Conservation (phyloP, 2,329 filamentous ascomycete genomes). For the Alternaria infectoria region DNA sequence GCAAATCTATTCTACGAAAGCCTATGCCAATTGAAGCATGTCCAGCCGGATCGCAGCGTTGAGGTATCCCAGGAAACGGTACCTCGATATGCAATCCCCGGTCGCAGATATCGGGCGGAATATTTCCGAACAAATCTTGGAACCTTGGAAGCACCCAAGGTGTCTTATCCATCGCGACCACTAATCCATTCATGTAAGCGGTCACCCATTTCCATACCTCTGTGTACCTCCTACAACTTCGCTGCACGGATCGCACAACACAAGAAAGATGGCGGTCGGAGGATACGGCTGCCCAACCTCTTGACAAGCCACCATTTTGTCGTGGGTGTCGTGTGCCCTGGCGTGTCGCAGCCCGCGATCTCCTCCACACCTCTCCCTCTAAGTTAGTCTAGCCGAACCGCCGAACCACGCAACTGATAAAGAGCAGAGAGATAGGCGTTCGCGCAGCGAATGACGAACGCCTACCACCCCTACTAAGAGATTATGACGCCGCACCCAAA, state of each 20-base stretch:
- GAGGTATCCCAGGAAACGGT: neutral
- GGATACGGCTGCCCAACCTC: neutral
- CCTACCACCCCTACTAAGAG: slow-evolving; percentile 12
- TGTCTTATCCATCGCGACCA: neutral
- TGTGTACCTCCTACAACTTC: neutral
- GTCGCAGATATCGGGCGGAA: slow-evolving; percentile 12
- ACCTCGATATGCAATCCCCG: neutral
- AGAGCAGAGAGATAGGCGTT: slow-evolving; percentile 17
- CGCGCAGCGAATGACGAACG: neutral
- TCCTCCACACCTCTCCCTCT: slow-evolving; percentile 8
- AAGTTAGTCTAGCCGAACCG: slow-evolving; percentile 9
- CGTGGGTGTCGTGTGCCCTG: neutral
- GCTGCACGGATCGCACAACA: neutral
- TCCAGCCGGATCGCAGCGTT: slow-evolving; percentile 11
- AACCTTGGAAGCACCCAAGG: neutral
- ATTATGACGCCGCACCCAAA: neutral
- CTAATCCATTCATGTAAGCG: neutral
- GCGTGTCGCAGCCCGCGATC: neutral
- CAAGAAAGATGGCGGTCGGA: neutral
- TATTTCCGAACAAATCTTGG: neutral
- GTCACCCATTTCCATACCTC: neutral
- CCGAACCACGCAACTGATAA: slow-evolving; percentile 12
- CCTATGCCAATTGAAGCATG: slow-evolving; percentile 19
- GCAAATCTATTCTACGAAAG: slow-evolving; percentile 7
- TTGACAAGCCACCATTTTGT: neutral